Base-by-base conservation (phyloP, 108 stramenopile genomes). In the Skeletonema marinoi region DNA sequence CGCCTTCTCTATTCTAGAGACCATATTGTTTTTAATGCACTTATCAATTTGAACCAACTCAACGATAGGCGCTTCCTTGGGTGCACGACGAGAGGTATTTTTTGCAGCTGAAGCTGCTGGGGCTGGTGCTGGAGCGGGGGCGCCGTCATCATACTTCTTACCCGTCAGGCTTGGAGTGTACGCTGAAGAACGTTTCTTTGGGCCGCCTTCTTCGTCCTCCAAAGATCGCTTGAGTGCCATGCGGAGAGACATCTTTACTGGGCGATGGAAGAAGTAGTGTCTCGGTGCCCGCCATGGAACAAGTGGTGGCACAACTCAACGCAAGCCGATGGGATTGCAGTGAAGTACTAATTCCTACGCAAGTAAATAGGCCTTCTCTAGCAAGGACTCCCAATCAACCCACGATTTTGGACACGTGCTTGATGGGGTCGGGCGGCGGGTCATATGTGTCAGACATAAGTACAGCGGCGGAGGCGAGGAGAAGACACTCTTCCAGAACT, bases 151-250 rank as follows among this genome's bases (percentile, higher is more conserved):
- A n/a, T 32, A 31, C 32, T 11, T 56, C 25, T 56, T 56, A 2
- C 54, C 54, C 50, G 51, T 30, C 50, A 35, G 30, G 4, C 58
- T 56, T 39, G 70, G 54, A 3, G 25, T 56, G 7, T 56, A 56
- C 5, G n/a, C n/a, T n/a, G 54, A 5, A 10, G 21, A 56, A 1
- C 54, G 54, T 25, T 56, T 56, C 54, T 56, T 56, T 56, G 19
- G 25, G 0, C 3, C 11, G 0, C 54, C 54, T 29, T 56, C 35
- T 21, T 12, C n/a, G 12, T 41, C 70, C n/a, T 70, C 70, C 58
- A 70, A 29, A 14, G 70, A 70, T 59, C 70, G 59, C 11, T 70
- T 70, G n/a, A 70, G 56, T n/a, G 69, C 69, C 17, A 70, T 70
- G 35, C 69, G 69, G 36, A 70, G 69, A 50, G 58, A 59, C 69